Percentiles rank a stretch among this genome's conserved stretches.
Evolutionary conservation across 371 early-diverging fungal genomes (phyloP).

Genomic region (Mucor velutinosus): DNA sequence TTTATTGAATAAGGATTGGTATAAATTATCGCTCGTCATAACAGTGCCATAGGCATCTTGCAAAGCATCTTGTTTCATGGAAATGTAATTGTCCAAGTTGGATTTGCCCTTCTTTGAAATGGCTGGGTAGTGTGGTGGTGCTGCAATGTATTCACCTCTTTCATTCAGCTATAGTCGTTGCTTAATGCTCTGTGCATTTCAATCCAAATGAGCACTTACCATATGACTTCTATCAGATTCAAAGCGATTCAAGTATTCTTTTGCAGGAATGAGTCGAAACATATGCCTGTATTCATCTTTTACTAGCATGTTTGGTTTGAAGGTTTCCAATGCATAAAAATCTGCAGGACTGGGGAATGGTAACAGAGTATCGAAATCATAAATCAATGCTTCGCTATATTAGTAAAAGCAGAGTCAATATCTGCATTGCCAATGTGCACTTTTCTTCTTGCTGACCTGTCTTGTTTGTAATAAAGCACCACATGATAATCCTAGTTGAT

Average conservation of each 20-base stretch:
- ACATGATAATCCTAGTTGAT: constrained; percentile 48
- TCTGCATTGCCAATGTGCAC: neutral
- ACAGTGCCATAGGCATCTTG: neutral
- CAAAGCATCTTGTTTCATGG: constrained; percentile 11
- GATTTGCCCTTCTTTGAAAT: constrained; percentile 15
- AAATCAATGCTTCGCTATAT: constrained; percentile 14
- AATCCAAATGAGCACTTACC: constrained; percentile 21
- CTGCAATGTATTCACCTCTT: constrained; percentile 26
- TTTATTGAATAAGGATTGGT: neutral
- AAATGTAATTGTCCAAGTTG: constrained; percentile 25
- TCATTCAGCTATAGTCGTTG: constrained; percentile 9
- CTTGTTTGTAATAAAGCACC: constrained; percentile 19
- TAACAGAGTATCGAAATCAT: constrained; percentile 42
- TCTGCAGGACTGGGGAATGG: constrained; percentile 37
- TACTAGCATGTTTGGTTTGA: constrained; percentile 31
- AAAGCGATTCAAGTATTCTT: constrained; percentile 30
- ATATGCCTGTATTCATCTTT: constrained; percentile 18
- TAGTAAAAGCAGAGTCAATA: neutral
- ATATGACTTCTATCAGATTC: constrained; percentile 49
- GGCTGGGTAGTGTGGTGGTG: constrained; percentile 36
- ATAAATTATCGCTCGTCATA: neutral
- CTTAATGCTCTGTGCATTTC: neutral
- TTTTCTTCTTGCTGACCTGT: neutral
- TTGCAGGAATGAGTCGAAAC: constrained; percentile 42
- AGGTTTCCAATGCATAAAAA: constrained; percentile 27